A percentile compares a stretch with the other conserved stretches of the same genome.
phyloP scores from a whole-genome alignment of 768 basidiomycete species.

The Chiua virens region DNA sequence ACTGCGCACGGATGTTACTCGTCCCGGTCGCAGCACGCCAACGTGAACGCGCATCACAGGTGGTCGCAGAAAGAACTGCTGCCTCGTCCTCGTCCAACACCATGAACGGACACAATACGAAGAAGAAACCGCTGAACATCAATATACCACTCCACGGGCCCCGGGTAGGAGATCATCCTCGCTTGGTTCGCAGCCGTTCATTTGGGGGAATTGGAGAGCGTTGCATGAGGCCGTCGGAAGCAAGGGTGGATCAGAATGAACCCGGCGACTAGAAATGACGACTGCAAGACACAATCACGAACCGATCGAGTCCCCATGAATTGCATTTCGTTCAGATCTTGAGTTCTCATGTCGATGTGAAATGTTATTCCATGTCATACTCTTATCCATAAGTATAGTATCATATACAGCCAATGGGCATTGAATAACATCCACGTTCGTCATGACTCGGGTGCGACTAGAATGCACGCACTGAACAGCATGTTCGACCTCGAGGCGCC shows the following conservation, averaged over 20 bases:
- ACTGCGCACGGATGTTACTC: slow-evolving; percentile 70
- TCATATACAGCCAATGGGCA: not conserved
- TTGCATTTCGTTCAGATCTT: too few relatives aligned
- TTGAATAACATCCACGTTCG: too few relatives aligned
- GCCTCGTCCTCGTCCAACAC: slow-evolving; percentile 10
- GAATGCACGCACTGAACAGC: slow-evolving; percentile 23
- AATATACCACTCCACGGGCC: slow-evolving; percentile 86
- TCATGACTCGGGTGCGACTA: too few relatives aligned
- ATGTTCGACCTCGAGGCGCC: slow-evolving; percentile 11
- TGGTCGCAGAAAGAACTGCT: slow-evolving; percentile 45
- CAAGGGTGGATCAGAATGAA: too few relatives aligned
- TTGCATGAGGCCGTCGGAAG: slow-evolving; percentile 16
- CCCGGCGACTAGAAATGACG: not conserved
- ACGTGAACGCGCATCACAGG: slow-evolving; percentile 54
- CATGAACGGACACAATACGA: slow-evolving; percentile 34
- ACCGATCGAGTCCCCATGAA: too few relatives aligned
- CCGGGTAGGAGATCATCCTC: slow-evolving; percentile 78
- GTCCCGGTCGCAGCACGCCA: slow-evolving; percentile 68
- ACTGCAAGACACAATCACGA: too few relatives aligned
- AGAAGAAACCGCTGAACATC: slow-evolving; percentile 65
- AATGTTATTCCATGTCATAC: not conserved
- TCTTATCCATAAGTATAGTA: not conserved
- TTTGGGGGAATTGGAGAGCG: slow-evolving; percentile 65
- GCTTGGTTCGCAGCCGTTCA: slow-evolving; percentile 86
- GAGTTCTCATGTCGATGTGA: too few relatives aligned